These are phyloP conservation scores for Schizochytrium sp. DNA, from an alignment of 108 stramenopile species.

Conservation along the genomic window DNA sequence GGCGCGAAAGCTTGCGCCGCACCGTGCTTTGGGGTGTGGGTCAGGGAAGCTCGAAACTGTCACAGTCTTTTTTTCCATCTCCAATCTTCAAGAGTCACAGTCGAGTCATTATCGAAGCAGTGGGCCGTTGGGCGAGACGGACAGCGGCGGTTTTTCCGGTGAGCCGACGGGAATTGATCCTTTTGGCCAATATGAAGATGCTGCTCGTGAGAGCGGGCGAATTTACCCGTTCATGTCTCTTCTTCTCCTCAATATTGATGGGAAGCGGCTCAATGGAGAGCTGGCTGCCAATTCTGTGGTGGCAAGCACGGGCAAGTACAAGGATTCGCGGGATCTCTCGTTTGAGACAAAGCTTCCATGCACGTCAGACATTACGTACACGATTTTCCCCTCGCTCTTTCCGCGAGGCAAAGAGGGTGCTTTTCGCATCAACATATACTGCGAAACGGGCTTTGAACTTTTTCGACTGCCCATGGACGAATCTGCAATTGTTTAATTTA, in stretches of 20 bases:
- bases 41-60: not conserved
- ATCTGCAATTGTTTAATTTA: not conserved
- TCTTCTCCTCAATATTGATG: not conserved
- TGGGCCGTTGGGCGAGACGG: not conserved
- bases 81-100: not conserved
- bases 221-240: slow-evolving; percentile 14
- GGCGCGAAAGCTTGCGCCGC: not conserved
- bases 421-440: slow-evolving; percentile 5
- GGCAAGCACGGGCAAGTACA: slow-evolving; percentile 14
- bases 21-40: not conserved
- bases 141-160: no score
- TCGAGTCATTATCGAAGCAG: not conserved
- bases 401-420: not conserved
- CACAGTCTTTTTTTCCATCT: not conserved
- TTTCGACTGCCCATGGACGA: not conserved
- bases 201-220: not conserved
- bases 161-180: not conserved
- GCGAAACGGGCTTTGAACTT: not conserved
- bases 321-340: slow-evolving; percentile 1
- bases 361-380: not conserved
- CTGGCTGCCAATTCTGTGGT: not conserved
- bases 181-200: not conserved
- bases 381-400: not conserved
- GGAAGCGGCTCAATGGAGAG: not conserved
- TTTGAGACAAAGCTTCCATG: slow-evolving; percentile 1